Evolutionary conservation across 1,284 basidiomycete species (phyloP), one percentile per base, ranked within the genome.

Genomic region (Somion occarium): DNA sequence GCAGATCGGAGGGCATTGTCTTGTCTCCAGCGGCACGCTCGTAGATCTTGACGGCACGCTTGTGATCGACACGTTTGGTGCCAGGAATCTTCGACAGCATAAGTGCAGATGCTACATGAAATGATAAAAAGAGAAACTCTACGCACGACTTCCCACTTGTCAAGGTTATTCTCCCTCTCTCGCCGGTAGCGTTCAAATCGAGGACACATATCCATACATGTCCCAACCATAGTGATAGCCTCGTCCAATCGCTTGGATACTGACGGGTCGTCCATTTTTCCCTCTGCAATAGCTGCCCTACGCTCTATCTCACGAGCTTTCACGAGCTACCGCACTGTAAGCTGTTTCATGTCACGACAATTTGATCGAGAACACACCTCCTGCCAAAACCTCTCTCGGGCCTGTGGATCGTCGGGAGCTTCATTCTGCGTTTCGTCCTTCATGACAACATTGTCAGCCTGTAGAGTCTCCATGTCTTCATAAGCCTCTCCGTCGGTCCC

Each of bases 1-100:
- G 83, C 46, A 99, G 74, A 64, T 99, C 96, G 0, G 93, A 94
- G 1, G 96, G 95, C 1, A 97, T 67, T 0, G 83, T 88, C 66
- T 94, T 93, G 69, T 96, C 91, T 2, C 96, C 95, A 1, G 93
- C 92, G 62, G 93, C 94, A 27, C 96, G 86, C 61, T 96, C 92
- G 66, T 96, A 99, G 61, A 90, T 91, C 65, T 97, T 97, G 50
- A 98, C 96, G 0, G 95, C 93, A 46, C 87, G 83, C 34, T 75
- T 74, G 56, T 93, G 93, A 61, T 97, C 87, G 13, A 98, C 87
- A 19, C 86, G 78, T 62, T 84, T 85, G 44, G 84, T 86, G 11
- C 83, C 83, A 24, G 83, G 79, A 52, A 87, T 79, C 85, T 88
- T 68, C 43, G 61, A 55, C 39, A 55, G 54, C 44, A 67, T 76